phyloP scores from a whole-genome alignment of 768 basidiomycete genomes.

The Boletus sp. region DNA sequence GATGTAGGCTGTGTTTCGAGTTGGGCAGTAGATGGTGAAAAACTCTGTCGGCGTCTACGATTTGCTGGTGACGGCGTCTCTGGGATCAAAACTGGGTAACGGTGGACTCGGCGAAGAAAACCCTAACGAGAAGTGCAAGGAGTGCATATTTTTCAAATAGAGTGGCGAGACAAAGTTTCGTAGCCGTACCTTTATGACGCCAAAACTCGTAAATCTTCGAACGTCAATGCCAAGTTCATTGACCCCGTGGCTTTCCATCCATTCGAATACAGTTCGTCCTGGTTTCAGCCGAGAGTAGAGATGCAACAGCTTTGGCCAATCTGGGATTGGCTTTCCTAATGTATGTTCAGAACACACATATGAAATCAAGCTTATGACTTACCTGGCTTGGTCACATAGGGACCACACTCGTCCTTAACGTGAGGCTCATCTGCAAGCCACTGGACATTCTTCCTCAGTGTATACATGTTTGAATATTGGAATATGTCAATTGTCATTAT shows the following conservation, averaged over 20 bases:
- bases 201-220: conserved; percentile 93
- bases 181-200: conserved; percentile 82
- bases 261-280: conserved; percentile 79
- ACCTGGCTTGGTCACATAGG: conserved; percentile 84
- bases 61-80: conserved; percentile 28
- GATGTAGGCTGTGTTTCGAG: conserved; percentile 7
- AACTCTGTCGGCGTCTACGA: conserved; percentile 31
- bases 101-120: conserved; percentile 87
- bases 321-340: conserved; percentile 57
- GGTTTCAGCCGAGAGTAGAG: conserved; percentile 85
- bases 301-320: conserved; percentile 84
- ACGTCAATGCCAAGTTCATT: conserved; percentile 78
- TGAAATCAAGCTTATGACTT: not conserved
- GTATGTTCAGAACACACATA: conserved; percentile 1
- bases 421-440: conserved; percentile 83
- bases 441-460: conserved; percentile 79
- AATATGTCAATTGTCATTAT: conserved; percentile 97
- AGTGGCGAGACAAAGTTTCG: not conserved
- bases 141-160: not conserved
- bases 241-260: conserved; percentile 79
- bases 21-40: conserved; percentile 20
- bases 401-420: conserved; percentile 87
- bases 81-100: conserved; percentile 78
- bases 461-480: conserved; percentile 97
- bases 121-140: conserved; percentile 46